phyloP scores from a whole-genome alignment of 2,329 filamentous ascomycete species.

The Teratosphaeriaceae sp. region DNA sequence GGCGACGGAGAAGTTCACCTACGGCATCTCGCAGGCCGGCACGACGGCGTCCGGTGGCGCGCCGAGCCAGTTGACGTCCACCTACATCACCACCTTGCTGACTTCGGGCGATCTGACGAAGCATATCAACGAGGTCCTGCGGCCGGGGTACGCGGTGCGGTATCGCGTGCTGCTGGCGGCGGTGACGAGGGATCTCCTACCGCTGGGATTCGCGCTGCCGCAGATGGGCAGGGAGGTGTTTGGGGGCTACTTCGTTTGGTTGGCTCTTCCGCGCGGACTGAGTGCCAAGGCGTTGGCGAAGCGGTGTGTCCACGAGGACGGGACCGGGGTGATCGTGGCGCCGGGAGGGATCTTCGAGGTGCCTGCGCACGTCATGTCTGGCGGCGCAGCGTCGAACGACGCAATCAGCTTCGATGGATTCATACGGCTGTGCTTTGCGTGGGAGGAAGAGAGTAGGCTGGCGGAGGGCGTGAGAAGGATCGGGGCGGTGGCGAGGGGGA shows the following conservation, averaged over 20 bases:
- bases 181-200: conserved; percentile 53
- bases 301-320: conserved; percentile 50
- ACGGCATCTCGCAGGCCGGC: conserved; percentile 53
- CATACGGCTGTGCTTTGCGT: conserved; percentile 64
- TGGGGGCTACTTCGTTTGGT: conserved; percentile 84
- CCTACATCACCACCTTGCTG: conserved; percentile 50
- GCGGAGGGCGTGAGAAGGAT: conserved; percentile 62
- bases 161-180: conserved; percentile 52
- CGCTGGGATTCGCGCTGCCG: conserved; percentile 52
- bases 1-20: conserved; percentile 55
- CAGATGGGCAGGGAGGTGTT: conserved; percentile 46
- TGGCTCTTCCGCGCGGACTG: conserved; percentile 52
- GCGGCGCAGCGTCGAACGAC: too few species aligned
- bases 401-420: conserved; percentile 50
- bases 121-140: conserved; percentile 48
- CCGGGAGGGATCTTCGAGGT: conserved; percentile 62
- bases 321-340: conserved; percentile 63
- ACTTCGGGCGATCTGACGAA: conserved; percentile 45
- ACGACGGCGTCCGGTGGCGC: conserved; percentile 53
- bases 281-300: conserved; percentile 51
- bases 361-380: too few species aligned
- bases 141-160: conserved; percentile 49
- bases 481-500: conserved; percentile 40
- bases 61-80: conserved; percentile 53
- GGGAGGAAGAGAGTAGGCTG: conserved; percentile 61